Evolutionary conservation across 148 eudicot genomes (phyloP).

Genomic region (Vaccinium darrowii): DNA sequence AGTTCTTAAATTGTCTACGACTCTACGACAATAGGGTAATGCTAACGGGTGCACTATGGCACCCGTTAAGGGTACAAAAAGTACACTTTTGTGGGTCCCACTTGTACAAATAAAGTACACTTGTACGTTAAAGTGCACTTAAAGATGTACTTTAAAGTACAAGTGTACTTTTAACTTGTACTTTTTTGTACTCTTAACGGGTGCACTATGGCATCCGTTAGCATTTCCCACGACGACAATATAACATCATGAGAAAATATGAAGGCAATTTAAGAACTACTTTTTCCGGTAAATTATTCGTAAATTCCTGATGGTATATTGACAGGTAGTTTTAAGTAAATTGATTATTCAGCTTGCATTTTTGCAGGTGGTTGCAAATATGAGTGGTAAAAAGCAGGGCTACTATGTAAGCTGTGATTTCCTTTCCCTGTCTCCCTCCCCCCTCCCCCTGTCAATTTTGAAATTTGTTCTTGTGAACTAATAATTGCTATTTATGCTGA

Average conservation of each 20-base stretch:
- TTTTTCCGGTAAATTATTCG: neutral
- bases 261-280: neutral
- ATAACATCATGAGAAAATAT: no score
- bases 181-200: no score
- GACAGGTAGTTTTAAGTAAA: neutral
- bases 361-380: slow-evolving; percentile 70
- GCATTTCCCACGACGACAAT: no score
- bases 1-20: neutral
- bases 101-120: no score
- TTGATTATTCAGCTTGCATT: neutral
- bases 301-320: neutral
- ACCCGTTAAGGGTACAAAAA: no score
- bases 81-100: no score
- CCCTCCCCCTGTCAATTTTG: neutral
- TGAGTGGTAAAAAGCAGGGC: slow-evolving; percentile 51
- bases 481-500: neutral
- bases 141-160: no score
- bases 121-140: no score
- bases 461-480: neutral
- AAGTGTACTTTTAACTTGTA: no score
- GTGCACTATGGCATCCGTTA: no score
- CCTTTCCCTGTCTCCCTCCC: neutral
- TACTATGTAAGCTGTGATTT: slow-evolving; percentile 16
- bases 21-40: no score
- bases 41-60: no score